Percentiles rank a stretch among this genome's conserved stretches.
Conservation (phyloP, 495 filamentous ascomycete genomes). For the Immersiella caudata region DNA sequence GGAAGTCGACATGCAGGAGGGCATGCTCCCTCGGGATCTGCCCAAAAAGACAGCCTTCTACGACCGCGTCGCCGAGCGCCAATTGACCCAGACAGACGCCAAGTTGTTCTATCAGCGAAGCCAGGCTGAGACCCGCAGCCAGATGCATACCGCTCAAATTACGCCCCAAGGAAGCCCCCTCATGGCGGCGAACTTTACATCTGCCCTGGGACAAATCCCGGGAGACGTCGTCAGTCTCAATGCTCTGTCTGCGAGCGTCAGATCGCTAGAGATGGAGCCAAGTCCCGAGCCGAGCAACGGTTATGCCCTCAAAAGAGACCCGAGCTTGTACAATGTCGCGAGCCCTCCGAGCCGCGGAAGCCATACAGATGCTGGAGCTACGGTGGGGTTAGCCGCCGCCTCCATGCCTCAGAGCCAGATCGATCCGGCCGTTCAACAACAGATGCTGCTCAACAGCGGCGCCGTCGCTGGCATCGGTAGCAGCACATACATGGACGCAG, state of each 20-base stretch:
- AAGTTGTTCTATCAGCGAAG: conserved; percentile 94
- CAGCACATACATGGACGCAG: conserved; percentile 56
- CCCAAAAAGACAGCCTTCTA: conserved; percentile 81
- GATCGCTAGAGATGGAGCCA: conserved; percentile 23
- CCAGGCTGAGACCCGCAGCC: conserved; percentile 60
- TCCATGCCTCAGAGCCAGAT: conserved; percentile 36
- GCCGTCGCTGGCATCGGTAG: conserved; percentile 37
- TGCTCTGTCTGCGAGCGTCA: conserved; percentile 17
- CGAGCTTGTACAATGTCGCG: conserved; percentile 20
- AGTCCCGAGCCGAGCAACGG: conserved; percentile 14
- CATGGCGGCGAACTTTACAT: conserved; percentile 40
- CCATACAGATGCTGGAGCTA: conserved; percentile 17
- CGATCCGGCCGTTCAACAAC: conserved; percentile 32
- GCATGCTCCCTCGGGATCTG: conserved; percentile 72
- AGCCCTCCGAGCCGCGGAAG: conserved; percentile 26
- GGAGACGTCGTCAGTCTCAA: conserved; percentile 24
- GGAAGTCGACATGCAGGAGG: conserved; percentile 45
- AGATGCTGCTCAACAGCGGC: conserved; percentile 34
- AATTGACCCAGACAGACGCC: conserved; percentile 85
- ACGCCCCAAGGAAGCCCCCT: conserved; percentile 56
- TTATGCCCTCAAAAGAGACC: conserved; percentile 21
- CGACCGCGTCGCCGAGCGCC: conserved; percentile 85
- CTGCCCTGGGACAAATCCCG: conserved; percentile 33
- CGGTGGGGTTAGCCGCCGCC: conserved; percentile 27
- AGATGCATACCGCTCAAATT: conserved; percentile 51